Evolutionary conservation across 306 rosid genomes (phyloP), one percentile per base, ranked within the genome.

Genomic region (Lotus japonicus): DNA sequence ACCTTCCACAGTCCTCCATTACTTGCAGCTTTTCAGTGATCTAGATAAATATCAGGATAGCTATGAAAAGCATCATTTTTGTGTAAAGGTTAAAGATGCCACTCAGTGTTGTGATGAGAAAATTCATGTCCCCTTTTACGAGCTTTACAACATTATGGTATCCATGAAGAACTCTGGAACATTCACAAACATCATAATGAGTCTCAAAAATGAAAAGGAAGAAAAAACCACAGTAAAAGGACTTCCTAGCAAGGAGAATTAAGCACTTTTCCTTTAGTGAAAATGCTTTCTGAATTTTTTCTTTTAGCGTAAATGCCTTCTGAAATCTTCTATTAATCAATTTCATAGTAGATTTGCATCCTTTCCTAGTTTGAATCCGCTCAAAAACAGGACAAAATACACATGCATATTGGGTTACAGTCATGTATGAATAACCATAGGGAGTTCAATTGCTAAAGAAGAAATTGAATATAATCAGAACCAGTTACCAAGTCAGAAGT

Each of bases 1-100:
- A 88, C 95, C 89, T 73, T 70, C 48, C 84, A 50, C 21, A 26
- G 13, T 76, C 78, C 65, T 84, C 89, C 95, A 88, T 88, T 33
- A 52, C 45, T 35, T 41, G 70, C 51, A 16, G 14, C 28, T 14
- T 58, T 66, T 19, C 56, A 28, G 58, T 51, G 66, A 65, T 67
- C 68, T 51, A 70, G 19, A 18, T 28, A 10, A 68, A 44, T 19
- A 70, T 41, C 41, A 18, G 17, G 72, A 69, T 66, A 60, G 16
- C 49, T 19, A 69, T 33, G 21, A 44, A 18, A 58, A 43, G 50
- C 44, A 42, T 13, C 63, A 23, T 58, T 71, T 68, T 35, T 64
- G 2, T 21, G 3, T 21, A 21, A 21, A 26, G 69, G 64, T 26
- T 26, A 39, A 46, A 57, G 6, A 44, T 59, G 48, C 9, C 57